phyloP scores from a whole-genome alignment of 331 rosid genomes.

The Rhamnella rubrinervis region DNA sequence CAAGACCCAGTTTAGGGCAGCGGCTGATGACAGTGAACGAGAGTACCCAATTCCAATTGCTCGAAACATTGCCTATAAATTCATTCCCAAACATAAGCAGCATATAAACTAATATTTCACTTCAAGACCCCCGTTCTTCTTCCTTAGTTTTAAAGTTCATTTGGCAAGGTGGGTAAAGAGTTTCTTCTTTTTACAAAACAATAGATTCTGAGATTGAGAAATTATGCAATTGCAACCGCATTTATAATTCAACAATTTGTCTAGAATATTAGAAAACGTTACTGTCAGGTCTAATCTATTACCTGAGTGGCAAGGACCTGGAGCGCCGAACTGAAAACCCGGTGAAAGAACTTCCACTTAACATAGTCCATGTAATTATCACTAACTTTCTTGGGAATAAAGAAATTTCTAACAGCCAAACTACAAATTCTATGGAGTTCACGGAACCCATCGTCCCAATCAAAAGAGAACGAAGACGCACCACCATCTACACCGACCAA shows the following conservation, averaged over 20 bases:
- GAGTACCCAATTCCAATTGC: conserved; percentile 89
- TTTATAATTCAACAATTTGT: background rate
- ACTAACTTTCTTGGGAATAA: conserved; percentile 68
- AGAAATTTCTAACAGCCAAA: conserved; percentile 49
- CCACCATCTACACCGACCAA: conserved; percentile 56
- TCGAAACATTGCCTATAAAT: conserved; percentile 83
- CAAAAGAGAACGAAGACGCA: conserved; percentile 31
- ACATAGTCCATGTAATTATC: conserved; percentile 61
- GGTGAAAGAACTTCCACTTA: conserved; percentile 85
- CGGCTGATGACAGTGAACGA: conserved; percentile 85
- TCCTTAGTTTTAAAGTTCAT: too few relatives aligned
- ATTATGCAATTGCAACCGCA: background rate
- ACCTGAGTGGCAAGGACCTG: conserved; percentile 97
- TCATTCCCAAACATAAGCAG: conserved; percentile 36
- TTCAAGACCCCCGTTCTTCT: background rate
- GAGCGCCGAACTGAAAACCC: conserved; percentile 88
- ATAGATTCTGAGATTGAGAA: too few relatives aligned
- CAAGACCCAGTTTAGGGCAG: conserved; percentile 92
- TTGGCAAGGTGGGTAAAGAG: too few relatives aligned
- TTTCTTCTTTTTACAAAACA: too few relatives aligned
- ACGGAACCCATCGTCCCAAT: conserved; percentile 40
- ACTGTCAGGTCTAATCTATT: background rate
- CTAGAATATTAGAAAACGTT: background rate
- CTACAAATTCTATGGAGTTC: conserved; percentile 29
- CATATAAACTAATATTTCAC: conserved; percentile 23